Percentiles rank a stretch among this genome's conserved stretches.
These are phyloP conservation scores for Penicillium waksmanii DNA, from an alignment of 495 filamentous ascomycete genomes.

Conservation along the genomic window DNA sequence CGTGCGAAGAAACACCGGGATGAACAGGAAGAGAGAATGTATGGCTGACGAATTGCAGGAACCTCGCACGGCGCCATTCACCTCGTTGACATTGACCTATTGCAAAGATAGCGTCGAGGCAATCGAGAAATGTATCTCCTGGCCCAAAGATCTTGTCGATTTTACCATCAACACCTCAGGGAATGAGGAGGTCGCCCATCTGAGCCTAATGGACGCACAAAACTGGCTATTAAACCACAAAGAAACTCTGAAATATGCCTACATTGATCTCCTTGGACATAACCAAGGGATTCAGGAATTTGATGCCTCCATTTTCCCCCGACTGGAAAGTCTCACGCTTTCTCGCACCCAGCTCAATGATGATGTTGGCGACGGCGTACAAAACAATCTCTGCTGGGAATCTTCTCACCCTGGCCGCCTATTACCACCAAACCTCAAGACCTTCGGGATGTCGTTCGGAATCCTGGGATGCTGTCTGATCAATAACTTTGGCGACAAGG, in stretches of 20 bases:
- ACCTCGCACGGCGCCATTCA: conserved; percentile 13
- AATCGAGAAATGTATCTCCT: conserved; percentile 11
- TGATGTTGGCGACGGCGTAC: conserved; percentile 8
- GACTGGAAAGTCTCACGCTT: conserved; percentile 9
- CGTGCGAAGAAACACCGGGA: not conserved
- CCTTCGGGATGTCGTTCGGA: conserved; percentile 12
- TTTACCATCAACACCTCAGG: conserved; percentile 17
- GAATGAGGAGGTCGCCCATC: conserved; percentile 1
- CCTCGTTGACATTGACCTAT: not conserved
- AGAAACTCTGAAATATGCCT: conserved; percentile 9
- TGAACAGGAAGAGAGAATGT: not conserved
- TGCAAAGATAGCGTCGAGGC: conserved; percentile 15
- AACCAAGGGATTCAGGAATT: conserved; percentile 8
- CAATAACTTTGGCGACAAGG: conserved; percentile 15
- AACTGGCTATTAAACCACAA: conserved; percentile 13
- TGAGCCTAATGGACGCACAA: conserved; percentile 10
- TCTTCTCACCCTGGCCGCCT: conserved; percentile 8
- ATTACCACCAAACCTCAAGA: conserved; percentile 7
- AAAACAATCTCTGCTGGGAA: conserved; percentile 9
- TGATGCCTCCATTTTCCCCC: conserved; percentile 8
- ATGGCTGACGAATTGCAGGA: conserved; percentile 3
- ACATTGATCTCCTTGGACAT: conserved; percentile 11
- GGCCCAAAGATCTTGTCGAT: conserved; percentile 10
- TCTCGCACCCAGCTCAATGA: conserved; percentile 14
- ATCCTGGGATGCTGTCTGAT: conserved; percentile 17